Base-by-base conservation (phyloP, 495 filamentous ascomycete genomes). In the Penicillium argentinense region DNA sequence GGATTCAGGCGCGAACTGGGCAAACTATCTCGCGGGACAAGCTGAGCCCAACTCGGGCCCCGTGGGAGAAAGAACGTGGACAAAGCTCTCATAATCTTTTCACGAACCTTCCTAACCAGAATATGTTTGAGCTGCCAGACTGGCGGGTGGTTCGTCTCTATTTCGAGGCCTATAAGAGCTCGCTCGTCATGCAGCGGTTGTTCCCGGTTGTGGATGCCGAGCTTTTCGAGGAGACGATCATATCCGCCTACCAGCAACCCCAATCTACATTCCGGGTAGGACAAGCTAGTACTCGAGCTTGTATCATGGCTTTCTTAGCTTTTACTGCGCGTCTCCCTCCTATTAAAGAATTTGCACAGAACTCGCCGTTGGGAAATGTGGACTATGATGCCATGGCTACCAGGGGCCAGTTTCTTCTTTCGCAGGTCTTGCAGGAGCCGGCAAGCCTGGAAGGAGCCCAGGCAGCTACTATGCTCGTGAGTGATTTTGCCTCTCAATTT, bases 1-100 rank as follows among this genome's bases (percentile, higher is more conserved):
- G 73, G 72, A 69, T 79, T 25, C 58, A 67, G 24, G 58, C 71
- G 16, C 66, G 68, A 12, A 75, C 76, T 3, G 76, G 74, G 9
- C 66, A 77, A 47, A 49, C 47, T 5, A 56, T 74, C 11, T 50
- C 64, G 11, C 56, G 72, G 27, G 66, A 68, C 24, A 66, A 54
- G 9, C 52, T 76, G 25, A 67, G 57, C 27, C 63, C 62, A 4
- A 33, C 53, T 3, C 51, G 60, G 14, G 49, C 59, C 8, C 67
- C 67, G 9, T 70, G 66, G 66, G 67, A 66, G 24, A 66, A 63
- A 28, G 62, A 68, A 32, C 57, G 56, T 18, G 64, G 51, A 11
- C 49, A 57, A n/a, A 60, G 23, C 14, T 54, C 60, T 2, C 56
- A 56, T 26, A 40, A 40, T 0, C 34, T 71, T 32, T 12, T 65